Conservation (phyloP, 768 basidiomycete genomes). For the Thelephora ganbajun region DNA sequence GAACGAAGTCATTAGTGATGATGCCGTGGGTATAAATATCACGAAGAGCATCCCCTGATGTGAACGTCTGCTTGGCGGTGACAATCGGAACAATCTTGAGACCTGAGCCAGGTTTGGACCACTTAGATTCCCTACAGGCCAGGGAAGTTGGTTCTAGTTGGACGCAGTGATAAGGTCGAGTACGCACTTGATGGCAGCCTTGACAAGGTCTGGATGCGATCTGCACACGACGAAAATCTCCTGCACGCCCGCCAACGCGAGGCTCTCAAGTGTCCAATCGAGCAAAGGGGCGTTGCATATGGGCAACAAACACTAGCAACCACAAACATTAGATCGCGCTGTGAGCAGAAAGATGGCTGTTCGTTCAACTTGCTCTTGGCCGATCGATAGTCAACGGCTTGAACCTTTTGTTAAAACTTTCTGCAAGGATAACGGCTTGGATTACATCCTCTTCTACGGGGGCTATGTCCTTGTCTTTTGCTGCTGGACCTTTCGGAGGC, state of each 20-base stretch:
- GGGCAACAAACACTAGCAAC: slow-evolving; percentile 69
- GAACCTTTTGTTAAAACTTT: slow-evolving; percentile 92
- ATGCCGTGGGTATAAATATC: slow-evolving; percentile 88
- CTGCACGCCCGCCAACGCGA: slow-evolving; percentile 89
- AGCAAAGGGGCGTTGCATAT: slow-evolving; percentile 88
- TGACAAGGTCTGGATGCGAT: slow-evolving; percentile 79
- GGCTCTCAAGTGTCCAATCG: slow-evolving; percentile 93
- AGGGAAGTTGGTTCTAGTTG: neutral
- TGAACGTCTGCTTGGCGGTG: slow-evolving; percentile 76
- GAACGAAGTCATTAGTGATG: slow-evolving; percentile 81
- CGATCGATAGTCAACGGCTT: slow-evolving; percentile 77
- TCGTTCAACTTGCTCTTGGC: slow-evolving; percentile 53
- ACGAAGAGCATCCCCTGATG: slow-evolving; percentile 85
- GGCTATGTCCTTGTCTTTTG: slow-evolving; percentile 51
- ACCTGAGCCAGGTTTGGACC: slow-evolving; percentile 67
- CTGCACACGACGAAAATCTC: slow-evolving; percentile 93
- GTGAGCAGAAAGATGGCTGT: slow-evolving; percentile 3
- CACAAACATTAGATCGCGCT: slow-evolving; percentile 9
- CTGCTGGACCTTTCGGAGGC: slow-evolving; percentile 45
- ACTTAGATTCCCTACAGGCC: slow-evolving; percentile 57
- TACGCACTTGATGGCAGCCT: slow-evolving; percentile 69
- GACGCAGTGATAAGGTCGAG: neutral
- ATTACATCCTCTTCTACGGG: slow-evolving; percentile 69
- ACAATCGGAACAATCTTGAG: slow-evolving; percentile 78
- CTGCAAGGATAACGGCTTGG: slow-evolving; percentile 91